A percentile compares a stretch with the other conserved stretches of the same genome.
Conservation (phyloP, 2,329 filamentous ascomycete genomes). For the Hymenoscyphus linearis region DNA sequence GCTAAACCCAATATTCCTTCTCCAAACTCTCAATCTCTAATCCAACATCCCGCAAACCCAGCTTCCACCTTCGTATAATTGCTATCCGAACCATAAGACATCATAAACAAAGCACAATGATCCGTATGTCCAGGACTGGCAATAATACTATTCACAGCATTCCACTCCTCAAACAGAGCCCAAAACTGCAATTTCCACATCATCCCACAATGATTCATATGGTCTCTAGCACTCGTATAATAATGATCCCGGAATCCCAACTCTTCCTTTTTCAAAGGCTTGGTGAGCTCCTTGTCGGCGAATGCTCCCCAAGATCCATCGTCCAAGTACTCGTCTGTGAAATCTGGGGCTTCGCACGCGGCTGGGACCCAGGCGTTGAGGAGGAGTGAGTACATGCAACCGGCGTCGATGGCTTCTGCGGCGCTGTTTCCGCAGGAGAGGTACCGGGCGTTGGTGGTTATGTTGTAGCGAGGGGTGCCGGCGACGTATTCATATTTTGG, state of each 20-base stretch:
- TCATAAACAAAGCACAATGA: neutral
- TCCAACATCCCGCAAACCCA: neutral
- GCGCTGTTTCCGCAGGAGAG: neutral
- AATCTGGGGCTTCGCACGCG: neutral
- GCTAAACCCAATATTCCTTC: neutral
- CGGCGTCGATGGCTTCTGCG: neutral
- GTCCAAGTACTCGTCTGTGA: neutral
- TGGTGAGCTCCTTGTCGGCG: neutral
- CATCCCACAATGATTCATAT: conserved; percentile 37
- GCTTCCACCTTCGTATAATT: neutral
- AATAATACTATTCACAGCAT: neutral
- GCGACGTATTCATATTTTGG: neutral
- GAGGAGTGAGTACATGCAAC: neutral
- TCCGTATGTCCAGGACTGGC: neutral
- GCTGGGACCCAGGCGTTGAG: neutral
- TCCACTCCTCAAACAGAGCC: conserved; percentile 34
- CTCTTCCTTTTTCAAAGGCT: neutral
- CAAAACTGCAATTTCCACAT: conserved; percentile 37
- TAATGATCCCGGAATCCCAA: neutral
- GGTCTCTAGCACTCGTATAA: conserved; percentile 18
- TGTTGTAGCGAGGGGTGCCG: neutral
- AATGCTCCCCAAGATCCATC: neutral
- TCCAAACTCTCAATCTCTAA: neutral
- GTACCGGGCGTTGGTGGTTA: neutral
- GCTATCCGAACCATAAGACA: neutral